Percentiles rank a stretch among this genome's conserved stretches.
Conservation (phyloP, 2,329 filamentous ascomycete genomes). For the Aspergillus brunneoviolaceus region DNA sequence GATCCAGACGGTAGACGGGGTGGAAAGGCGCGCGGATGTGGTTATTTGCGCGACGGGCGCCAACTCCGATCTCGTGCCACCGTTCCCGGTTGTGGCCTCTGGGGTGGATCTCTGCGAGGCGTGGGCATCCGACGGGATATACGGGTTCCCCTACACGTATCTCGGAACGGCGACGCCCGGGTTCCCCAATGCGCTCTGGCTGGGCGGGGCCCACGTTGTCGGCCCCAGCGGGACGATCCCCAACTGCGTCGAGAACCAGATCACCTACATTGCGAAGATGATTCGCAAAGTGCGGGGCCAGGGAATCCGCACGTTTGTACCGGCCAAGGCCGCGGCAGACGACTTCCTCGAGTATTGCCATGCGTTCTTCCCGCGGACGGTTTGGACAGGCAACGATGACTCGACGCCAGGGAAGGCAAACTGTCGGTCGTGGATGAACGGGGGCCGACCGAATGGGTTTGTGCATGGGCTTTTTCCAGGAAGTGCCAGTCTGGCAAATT, state of each 20-base stretch:
- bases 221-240: conserved; percentile 66
- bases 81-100: conserved; percentile 59
- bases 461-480: conserved; percentile 72
- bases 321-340: conserved; percentile 59
- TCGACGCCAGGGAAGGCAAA: conserved; percentile 51
- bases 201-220: conserved; percentile 61
- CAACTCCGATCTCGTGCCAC: conserved; percentile 58
- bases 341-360: conserved; percentile 52
- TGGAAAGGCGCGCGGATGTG: conserved; percentile 59
- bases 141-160: conserved; percentile 67
- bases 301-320: conserved; percentile 62
- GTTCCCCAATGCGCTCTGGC: conserved; percentile 67
- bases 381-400: conserved; percentile 38
- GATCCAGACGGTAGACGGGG: conserved; percentile 61
- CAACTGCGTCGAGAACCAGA: conserved; percentile 64
- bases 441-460: conserved; percentile 59
- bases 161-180: conserved; percentile 62
- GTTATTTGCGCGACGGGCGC: conserved; percentile 69
- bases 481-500: conserved; percentile 61
- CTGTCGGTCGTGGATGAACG: conserved; percentile 73
- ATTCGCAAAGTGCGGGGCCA: conserved; percentile 66
- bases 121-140: conserved; percentile 57
- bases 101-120: conserved; percentile 55
- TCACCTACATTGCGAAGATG: conserved; percentile 65
- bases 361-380: conserved; percentile 52